Evolutionary conservation across 352 stramenopile species (phyloP).

Genomic region (Phytopythium helicoides): DNA sequence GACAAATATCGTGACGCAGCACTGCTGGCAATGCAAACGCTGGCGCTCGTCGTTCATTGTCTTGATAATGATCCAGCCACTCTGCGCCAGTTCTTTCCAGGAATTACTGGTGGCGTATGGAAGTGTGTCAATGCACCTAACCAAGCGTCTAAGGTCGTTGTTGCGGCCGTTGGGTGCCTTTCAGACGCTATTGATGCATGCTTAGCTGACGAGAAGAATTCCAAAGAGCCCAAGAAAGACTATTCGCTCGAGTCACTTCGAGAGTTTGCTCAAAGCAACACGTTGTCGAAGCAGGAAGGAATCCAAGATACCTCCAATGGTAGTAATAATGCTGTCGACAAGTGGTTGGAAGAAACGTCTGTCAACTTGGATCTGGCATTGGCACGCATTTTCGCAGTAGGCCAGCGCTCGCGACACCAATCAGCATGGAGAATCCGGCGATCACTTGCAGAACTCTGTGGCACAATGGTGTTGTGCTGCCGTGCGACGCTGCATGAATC

Average conservation of each 20-base stretch:
- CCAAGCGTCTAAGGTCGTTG: constrained; percentile 62
- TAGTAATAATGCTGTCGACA: constrained; percentile 17
- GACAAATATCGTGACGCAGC: constrained; percentile 44
- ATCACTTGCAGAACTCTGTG: constrained; percentile 62
- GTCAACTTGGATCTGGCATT: constrained; percentile 69
- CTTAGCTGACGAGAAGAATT: background rate
- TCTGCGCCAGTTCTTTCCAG: constrained; percentile 71
- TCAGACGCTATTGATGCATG: constrained; percentile 4
- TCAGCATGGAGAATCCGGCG: constrained; percentile 62
- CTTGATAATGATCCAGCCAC: constrained; percentile 26
- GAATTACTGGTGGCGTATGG: constrained; percentile 61
- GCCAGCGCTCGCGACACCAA: constrained; percentile 25
- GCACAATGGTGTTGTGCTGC: constrained; percentile 49
- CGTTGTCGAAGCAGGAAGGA: background rate
- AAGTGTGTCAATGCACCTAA: constrained; percentile 61
- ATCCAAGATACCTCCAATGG: too few species aligned
- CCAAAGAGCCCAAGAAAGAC: background rate
- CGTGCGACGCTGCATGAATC: constrained; percentile 40
- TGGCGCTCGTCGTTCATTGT: constrained; percentile 35
- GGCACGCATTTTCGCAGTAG: constrained; percentile 48
- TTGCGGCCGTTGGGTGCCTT: constrained; percentile 59
- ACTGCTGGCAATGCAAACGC: constrained; percentile 33
- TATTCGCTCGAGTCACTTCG: constrained; percentile 20
- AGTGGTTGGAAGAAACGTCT: constrained; percentile 51
- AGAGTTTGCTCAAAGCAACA: background rate